These are phyloP conservation scores for Suillus discolor DNA, from an alignment of 768 basidiomycete genomes.

Conservation along the genomic window DNA sequence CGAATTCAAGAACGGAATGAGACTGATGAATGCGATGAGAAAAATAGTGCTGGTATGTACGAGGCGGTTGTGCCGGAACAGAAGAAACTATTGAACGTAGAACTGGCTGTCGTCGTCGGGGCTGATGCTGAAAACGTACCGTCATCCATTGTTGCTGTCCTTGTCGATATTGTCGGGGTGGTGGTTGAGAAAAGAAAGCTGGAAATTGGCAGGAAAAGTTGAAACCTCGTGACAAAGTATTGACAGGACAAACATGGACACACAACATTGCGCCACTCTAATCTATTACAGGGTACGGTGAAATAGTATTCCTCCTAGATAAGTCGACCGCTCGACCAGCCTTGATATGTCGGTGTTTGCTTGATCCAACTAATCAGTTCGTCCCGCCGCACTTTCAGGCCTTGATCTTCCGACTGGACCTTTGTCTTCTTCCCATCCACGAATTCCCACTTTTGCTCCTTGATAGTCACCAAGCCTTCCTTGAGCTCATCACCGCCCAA, in stretches of 20 bases:
- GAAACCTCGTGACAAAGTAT: constrained; percentile 9
- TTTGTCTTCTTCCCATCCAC: constrained; percentile 70
- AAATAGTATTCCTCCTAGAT: constrained; percentile 21
- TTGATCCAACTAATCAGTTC: constrained; percentile 70
- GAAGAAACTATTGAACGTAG: constrained; percentile 45
- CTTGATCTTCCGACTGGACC: constrained; percentile 62
- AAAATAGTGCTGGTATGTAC: constrained; percentile 35
- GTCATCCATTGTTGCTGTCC: constrained; percentile 55
- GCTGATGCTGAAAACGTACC: constrained; percentile 85
- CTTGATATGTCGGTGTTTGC: constrained; percentile 32
- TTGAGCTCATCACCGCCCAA: constrained; percentile 87
- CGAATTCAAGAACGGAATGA: constrained; percentile 3
- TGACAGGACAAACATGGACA: constrained; percentile 10
- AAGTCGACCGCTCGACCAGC: constrained; percentile 34
- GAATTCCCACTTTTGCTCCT: constrained; percentile 86
- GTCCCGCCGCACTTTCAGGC: constrained; percentile 60
- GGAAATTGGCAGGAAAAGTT: constrained; percentile 1
- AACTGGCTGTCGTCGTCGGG: constrained; percentile 61
- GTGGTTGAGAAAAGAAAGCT: constrained; percentile 22
- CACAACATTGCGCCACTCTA: constrained; percentile 11
- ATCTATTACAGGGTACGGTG: constrained; percentile 4
- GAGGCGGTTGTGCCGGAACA: constrained; percentile 35
- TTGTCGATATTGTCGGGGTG: constrained; percentile 27
- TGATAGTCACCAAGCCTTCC: constrained; percentile 84
- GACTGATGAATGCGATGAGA: constrained; percentile 15